phyloP scores from a whole-genome alignment of 78 protist genomes.

The Dictyostelium discoideum region dicty_2.7 NC_007089.4:6126501-6127000 shows the following conservation, averaged over 20 bases:
- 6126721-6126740: constrained; percentile 59
- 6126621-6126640: background rate
- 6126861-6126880: constrained; percentile 42
- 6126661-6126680: constrained; percentile 12
- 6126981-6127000: background rate
- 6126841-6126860: constrained; percentile 76
- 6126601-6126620: background rate
- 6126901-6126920: background rate
- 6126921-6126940: too few relatives aligned
- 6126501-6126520: constrained; percentile 2
- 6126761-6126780: constrained; percentile 75
- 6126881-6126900: constrained; percentile 35
- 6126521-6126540: constrained; percentile 47
- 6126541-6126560: constrained; percentile 57
- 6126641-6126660: too few relatives aligned
- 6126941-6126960: too few relatives aligned
- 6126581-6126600: constrained; percentile 63
- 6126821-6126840: constrained; percentile 12
- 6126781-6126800: constrained; percentile 49
- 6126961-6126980: background rate
- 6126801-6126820: background rate
- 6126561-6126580: constrained; percentile 81
- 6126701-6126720: background rate
- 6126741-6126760: constrained; percentile 12
- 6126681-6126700: background rate